Percentiles rank a stretch among this genome's conserved stretches.
phyloP scores from a whole-genome alignment of 164 flowering plant species.

The Aristolochia fimbriata region DNA sequence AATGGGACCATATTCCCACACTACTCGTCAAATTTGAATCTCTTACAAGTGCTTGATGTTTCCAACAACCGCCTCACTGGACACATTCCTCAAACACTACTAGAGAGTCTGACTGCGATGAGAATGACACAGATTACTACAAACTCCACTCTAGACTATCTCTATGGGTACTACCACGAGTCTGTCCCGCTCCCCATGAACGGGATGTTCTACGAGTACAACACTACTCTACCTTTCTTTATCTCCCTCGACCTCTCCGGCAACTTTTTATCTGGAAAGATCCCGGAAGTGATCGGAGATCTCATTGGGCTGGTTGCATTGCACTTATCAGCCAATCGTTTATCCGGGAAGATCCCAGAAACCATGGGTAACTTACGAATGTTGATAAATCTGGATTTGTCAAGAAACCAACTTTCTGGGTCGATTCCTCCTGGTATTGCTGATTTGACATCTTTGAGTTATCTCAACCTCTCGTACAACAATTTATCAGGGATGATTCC shows the following conservation, averaged over 20 bases:
- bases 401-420: constrained; percentile 1
- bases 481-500: constrained; percentile 6
- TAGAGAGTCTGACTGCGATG: constrained; percentile 23
- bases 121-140: background rate
- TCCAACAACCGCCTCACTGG: constrained; percentile 18
- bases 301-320: background rate
- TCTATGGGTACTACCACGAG: constrained; percentile 26
- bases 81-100: constrained; percentile 23
- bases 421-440: constrained; percentile 1
- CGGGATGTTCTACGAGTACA: constrained; percentile 17
- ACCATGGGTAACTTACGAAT: background rate
- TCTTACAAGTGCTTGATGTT: constrained; percentile 1
- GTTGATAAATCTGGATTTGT: background rate
- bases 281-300: constrained; percentile 12
- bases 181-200: constrained; percentile 13
- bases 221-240: constrained; percentile 24
- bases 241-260: constrained; percentile 29
- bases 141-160: constrained; percentile 13
- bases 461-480: background rate
- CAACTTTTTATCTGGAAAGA: constrained; percentile 23
- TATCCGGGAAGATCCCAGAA: constrained; percentile 16
- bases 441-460: background rate
- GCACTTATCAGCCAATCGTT: constrained; percentile 8
- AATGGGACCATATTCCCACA: background rate
- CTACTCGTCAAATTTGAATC: background rate